Conservation (phyloP, 108 stramenopile species). For the Nitzschia sp. region DNA sequence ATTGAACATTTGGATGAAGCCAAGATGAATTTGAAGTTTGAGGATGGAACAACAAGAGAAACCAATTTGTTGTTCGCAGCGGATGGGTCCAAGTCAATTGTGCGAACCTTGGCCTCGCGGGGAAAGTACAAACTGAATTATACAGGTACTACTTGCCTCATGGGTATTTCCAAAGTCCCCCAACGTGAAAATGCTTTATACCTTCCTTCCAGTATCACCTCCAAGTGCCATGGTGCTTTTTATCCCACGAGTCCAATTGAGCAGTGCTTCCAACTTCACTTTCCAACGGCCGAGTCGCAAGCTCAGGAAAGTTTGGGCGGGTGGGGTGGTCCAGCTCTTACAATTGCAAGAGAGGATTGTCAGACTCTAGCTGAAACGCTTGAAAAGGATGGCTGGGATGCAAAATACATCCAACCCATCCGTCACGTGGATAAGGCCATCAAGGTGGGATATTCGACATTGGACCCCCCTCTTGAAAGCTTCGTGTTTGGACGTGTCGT, state of each 20-base stretch:
- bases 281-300: conserved; percentile 44
- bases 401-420: conserved; percentile 51
- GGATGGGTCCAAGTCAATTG: conserved; percentile 65
- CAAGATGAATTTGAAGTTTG: conserved; percentile 30
- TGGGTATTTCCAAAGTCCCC: conserved; percentile 52
- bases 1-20: background rate
- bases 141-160: conserved; percentile 57
- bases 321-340: conserved; percentile 53
- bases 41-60: conserved; percentile 45
- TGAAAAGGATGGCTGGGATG: conserved; percentile 59
- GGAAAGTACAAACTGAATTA: conserved; percentile 22
- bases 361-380: conserved; percentile 42
- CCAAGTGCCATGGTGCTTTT: conserved; percentile 64
- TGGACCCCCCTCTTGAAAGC: conserved; percentile 23
- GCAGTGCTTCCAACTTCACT: conserved; percentile 67
- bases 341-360: conserved; percentile 49
- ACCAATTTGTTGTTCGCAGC: conserved; percentile 51
- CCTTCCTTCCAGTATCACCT: conserved; percentile 56
- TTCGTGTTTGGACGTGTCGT: conserved; percentile 37
- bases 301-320: conserved; percentile 22
- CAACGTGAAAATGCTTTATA: conserved; percentile 41
- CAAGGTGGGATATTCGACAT: conserved; percentile 50
- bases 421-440: conserved; percentile 24
- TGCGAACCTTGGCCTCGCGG: conserved; percentile 43
- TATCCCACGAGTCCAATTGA: conserved; percentile 53